Base-by-base conservation (phyloP, 2,329 filamentous ascomycete species). In the Nothophoma quercina region DNA sequence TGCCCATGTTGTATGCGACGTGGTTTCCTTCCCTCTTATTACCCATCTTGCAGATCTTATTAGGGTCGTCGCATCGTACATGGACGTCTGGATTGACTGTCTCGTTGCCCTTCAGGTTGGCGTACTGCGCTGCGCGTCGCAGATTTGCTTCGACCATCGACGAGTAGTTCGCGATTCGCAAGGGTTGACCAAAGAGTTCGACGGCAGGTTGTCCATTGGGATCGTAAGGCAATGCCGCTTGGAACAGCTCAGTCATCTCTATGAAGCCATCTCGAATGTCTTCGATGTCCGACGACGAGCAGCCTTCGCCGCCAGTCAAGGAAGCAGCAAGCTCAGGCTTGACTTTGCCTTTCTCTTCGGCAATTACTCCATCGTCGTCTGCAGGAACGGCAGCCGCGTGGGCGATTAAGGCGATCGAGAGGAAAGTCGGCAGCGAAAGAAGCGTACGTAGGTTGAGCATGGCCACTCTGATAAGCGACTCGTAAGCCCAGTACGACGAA, bases 61-160 rank as follows among this genome's bases (percentile, higher is more conserved):
- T 63, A 21, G 70, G 71, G 44, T 73, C 70, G 33, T 72, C 70
- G 56, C 71, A 73, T 16, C 70, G 62, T 2, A 72, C 59, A 42
- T 72, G 68, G 15, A 73, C 64, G 46, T 72, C 67, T 1, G 65
- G 59, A 32, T 69, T 72, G 7, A 59, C 60, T 1, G 53, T 59
- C 15, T 44, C 48, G 26, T 61, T 60, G 23, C 63, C 69, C 19
- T 66, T 49, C 3, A 67, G 26, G 28, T 60, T 65, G 15, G 58
- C 62, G 34, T 71, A 73, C 28, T 68, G 65, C 25, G 64, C 62
- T 4, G 69, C 70, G 21, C 68, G 65, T 10, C 51, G 52, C 10
- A 72, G 55, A 29, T 72, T 72, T 26, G 30, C 51, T 15, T 59
- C 60, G 25, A 73, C 62, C 58, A 73, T 56, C 18, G 56, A 54